Evolutionary conservation across 441 rosid species (phyloP), one percentile per base, ranked within the genome.

Genomic region (Gossypium lobatum): DNA sequence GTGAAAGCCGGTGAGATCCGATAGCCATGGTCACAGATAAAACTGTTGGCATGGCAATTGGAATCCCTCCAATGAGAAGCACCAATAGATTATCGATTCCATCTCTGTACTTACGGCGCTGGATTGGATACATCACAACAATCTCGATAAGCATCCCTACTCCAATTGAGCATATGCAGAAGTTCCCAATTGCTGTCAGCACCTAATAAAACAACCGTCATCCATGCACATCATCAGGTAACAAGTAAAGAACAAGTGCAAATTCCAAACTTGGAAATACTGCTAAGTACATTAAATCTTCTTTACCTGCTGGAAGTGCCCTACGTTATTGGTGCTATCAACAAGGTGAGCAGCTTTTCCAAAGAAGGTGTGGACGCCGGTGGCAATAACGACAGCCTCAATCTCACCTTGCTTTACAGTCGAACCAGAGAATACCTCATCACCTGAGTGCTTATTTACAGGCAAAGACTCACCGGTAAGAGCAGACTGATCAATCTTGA

Each of bases 331-430:
- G 76, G 91, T 89, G 82, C 83, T 89, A 76, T 87, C 91, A 1
- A 89, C 90, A 2, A 89, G 89, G 67, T 89, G 91, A 74, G 93
- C 93, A 13, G 93, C 93, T 79, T 89, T 89, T 31, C 93, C 93
- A 16, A 89, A 89, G 84, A 89, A 89, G 75, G 90, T 86, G 61
- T 88, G 91, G 58, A 89, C 89, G 26, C 92, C 94, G 0, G 94
- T 89, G 46, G 94, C 92, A 18, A 88, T 88, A 4, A 89, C 92
- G 62, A 89, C 80, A 28, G 94, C 94, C 78, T 89, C 94, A n/a
- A 89, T 69, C 83, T 89, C 94, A 45, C 94, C 94, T 82, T 89
- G 94, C 78, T 89, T 89, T 76, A 88, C 86, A 60, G 94, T 89
- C 39, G 92, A 88, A 2, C 94, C 92, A 0, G 94, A 88, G 81